Percentiles rank a stretch among this genome's conserved stretches.
Conservation (phyloP, 495 filamentous ascomycete genomes). For the Hypoxylon crocopeplum region DNA sequence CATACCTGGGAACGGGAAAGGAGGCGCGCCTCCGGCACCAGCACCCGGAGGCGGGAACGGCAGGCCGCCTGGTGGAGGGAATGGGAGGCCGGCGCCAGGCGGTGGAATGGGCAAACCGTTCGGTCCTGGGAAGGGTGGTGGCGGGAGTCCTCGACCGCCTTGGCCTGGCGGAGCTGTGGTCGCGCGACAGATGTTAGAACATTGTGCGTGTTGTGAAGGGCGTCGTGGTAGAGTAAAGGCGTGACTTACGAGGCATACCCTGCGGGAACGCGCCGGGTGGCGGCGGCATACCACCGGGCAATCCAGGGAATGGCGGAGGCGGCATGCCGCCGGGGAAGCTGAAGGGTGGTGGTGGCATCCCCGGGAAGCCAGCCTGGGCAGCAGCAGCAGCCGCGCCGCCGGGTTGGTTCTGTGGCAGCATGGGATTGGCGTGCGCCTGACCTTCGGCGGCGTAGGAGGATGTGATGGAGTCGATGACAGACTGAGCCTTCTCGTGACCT, state of each 20-base stretch:
- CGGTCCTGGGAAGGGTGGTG: constrained; percentile 70
- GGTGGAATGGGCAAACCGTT: constrained; percentile 52
- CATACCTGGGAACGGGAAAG: constrained; percentile 44
- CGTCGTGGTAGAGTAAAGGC: not conserved
- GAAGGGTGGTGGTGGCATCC: constrained; percentile 46
- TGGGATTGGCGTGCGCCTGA: constrained; percentile 82
- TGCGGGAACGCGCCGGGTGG: constrained; percentile 40
- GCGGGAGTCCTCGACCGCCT: constrained; percentile 59
- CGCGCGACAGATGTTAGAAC: constrained; percentile 8
- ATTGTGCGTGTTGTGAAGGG: not conserved
- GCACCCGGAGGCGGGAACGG: constrained; percentile 70
- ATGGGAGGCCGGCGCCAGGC: constrained; percentile 46
- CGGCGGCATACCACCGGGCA: constrained; percentile 42
- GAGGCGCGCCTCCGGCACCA: constrained; percentile 23
- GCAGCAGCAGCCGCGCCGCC: constrained; percentile 59
- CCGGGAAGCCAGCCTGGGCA: constrained; percentile 30
- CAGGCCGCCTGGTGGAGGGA: constrained; percentile 56
- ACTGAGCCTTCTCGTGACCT: constrained; percentile 97
- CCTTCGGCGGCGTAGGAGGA: constrained; percentile 93
- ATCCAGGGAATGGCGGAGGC: constrained; percentile 47
- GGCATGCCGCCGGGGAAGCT: constrained; percentile 42
- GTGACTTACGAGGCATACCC: constrained; percentile 44
- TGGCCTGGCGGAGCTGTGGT: constrained; percentile 56
- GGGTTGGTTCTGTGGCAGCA: constrained; percentile 70
- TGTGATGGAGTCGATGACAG: constrained; percentile 96